phyloP scores from a whole-genome alignment of 306 rosid species.

The Hippophae gyantsensis region DNA sequence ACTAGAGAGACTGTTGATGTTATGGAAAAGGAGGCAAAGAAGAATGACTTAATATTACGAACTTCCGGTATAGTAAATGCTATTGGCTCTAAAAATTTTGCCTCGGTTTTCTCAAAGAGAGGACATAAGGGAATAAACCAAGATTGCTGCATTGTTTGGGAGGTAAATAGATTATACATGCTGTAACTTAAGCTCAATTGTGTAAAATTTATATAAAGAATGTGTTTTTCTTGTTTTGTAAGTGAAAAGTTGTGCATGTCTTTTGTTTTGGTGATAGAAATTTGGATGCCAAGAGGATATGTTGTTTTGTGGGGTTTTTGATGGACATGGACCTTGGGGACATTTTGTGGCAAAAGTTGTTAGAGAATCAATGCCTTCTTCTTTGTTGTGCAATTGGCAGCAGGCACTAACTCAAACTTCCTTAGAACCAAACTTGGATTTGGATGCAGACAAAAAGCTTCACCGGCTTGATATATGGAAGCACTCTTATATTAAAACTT shows the following conservation, averaged over 20 bases:
- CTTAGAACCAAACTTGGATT: slow-evolving; percentile 32
- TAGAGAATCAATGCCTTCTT: slow-evolving; percentile 66
- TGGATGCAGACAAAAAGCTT: slow-evolving; percentile 33
- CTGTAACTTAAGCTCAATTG: no score
- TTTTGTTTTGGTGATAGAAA: slow-evolving; percentile 35
- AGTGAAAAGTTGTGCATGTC: background rate
- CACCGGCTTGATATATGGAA: slow-evolving; percentile 60
- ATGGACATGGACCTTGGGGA: slow-evolving; percentile 96
- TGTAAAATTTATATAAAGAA: no score
- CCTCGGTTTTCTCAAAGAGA: slow-evolving; percentile 63
- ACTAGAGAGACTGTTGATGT: slow-evolving; percentile 72
- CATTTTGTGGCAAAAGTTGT: slow-evolving; percentile 78
- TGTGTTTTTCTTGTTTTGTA: background rate
- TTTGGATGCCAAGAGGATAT: slow-evolving; percentile 90
- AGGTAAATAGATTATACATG: slow-evolving; percentile 39
- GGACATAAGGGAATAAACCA: slow-evolving; percentile 89
- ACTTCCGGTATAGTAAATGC: slow-evolving; percentile 43
- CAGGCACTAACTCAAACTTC: slow-evolving; percentile 54
- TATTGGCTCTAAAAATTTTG: slow-evolving; percentile 61
- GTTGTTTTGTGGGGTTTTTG: slow-evolving; percentile 85
- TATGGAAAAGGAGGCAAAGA: slow-evolving; percentile 78
- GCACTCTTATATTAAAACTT: slow-evolving; percentile 65
- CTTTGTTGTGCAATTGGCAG: slow-evolving; percentile 78
- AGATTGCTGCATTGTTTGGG: slow-evolving; percentile 96
- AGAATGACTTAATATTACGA: slow-evolving; percentile 48